phyloP scores from a whole-genome alignment of 2,329 filamentous ascomycete genomes.

The Colletotrichum nymphaeae region DNA sequence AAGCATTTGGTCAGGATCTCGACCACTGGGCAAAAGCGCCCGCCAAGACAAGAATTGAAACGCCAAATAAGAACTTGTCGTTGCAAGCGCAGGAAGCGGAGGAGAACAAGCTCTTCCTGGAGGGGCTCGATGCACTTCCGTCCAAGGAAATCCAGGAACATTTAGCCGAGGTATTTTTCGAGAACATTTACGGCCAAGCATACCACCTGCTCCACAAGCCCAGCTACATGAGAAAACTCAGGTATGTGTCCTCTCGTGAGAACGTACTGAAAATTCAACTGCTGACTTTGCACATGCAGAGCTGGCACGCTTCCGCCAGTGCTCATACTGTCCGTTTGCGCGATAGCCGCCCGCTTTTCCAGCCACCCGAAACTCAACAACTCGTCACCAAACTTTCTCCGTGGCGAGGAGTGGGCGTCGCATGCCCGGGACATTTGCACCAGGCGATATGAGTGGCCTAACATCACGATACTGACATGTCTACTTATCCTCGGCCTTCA shows the following conservation, averaged over 20 bases:
- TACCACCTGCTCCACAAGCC: conserved; percentile 97
- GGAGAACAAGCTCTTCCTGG: conserved; percentile 80
- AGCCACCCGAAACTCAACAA: conserved; percentile 84
- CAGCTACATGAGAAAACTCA: conserved; percentile 91
- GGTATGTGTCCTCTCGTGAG: conserved; percentile 57
- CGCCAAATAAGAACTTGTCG: conserved; percentile 62
- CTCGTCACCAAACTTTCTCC: conserved; percentile 79
- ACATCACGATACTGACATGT: conserved; percentile 94
- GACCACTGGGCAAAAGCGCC: conserved; percentile 81
- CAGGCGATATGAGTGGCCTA: conserved; percentile 91
- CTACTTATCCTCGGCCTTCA: conserved; percentile 90
- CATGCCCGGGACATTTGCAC: conserved; percentile 89
- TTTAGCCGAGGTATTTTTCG: conserved; percentile 93
- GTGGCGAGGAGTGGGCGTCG: conserved; percentile 91
- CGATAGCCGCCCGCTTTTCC: conserved; percentile 94
- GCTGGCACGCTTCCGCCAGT: conserved; percentile 87
- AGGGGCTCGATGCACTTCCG: conserved; percentile 86
- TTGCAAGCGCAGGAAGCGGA: conserved; percentile 73
- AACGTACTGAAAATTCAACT: background rate
- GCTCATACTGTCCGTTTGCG: conserved; percentile 91
- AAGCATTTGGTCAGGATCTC: conserved; percentile 86
- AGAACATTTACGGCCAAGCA: conserved; percentile 93
- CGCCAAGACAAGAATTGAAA: conserved; percentile 60
- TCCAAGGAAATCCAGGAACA: conserved; percentile 91
- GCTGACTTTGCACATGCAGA: conserved; percentile 54